These are phyloP conservation scores for Thelonectria blattea DNA, from an alignment of 2,329 filamentous ascomycete species.

Conservation along the genomic window DNA sequence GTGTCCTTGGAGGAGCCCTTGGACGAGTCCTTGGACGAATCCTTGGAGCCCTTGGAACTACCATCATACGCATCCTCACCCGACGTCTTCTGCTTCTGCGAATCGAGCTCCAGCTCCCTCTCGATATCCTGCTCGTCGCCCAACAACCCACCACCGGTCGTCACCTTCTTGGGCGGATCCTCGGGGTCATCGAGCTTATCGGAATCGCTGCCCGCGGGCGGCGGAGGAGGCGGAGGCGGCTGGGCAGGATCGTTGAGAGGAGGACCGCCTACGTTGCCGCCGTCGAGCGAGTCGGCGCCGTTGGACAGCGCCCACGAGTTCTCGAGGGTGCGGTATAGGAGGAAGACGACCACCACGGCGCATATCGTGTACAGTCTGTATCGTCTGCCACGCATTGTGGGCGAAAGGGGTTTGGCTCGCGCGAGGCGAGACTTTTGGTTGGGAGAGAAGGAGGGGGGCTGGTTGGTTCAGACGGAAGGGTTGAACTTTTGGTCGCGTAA, in stretches of 20 bases:
- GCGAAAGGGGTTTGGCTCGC: slow-evolving; percentile 31
- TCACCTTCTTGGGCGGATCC: slow-evolving; percentile 18
- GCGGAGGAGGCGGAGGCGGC: slow-evolving; percentile 6
- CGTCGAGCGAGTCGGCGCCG: slow-evolving; percentile 20
- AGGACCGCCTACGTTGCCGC: slow-evolving; percentile 17
- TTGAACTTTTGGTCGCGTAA: neutral
- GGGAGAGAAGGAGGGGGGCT: neutral
- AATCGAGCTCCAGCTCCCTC: slow-evolving; percentile 10
- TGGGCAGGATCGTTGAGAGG: slow-evolving; percentile 19
- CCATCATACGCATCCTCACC: slow-evolving; percentile 1
- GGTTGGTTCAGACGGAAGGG: neutral
- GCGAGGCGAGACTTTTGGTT: slow-evolving; percentile 32
- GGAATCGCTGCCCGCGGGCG: slow-evolving; percentile 14
- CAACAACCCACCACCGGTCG: slow-evolving; percentile 2
- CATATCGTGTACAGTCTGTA: slow-evolving; percentile 66
- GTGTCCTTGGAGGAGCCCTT: neutral
- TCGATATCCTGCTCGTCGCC: slow-evolving; percentile 18
- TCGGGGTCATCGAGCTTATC: slow-evolving; percentile 15
- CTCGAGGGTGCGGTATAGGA: slow-evolving; percentile 56
- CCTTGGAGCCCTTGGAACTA: neutral
- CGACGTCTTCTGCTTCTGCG: neutral
- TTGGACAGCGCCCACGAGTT: slow-evolving; percentile 46
- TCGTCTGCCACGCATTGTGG: slow-evolving; percentile 61
- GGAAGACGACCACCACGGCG: slow-evolving; percentile 60
- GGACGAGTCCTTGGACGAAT: slow-evolving; percentile 2